These are phyloP conservation scores for Artemisia argyi DNA, from an alignment of 129 eudicot genomes.

Conservation along the genomic window DNA sequence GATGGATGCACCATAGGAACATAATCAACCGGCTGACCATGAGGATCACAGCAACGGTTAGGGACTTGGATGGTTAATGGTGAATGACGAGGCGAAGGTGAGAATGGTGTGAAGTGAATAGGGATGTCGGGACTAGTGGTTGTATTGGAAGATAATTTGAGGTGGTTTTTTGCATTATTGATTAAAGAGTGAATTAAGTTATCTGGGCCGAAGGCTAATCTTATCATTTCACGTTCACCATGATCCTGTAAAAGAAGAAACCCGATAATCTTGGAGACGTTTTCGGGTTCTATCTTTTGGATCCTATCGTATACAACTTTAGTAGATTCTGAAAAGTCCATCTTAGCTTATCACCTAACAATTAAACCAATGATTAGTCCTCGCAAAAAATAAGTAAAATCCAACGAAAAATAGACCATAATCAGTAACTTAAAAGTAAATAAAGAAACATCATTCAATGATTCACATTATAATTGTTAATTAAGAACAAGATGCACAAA, in stretches of 20 bases:
- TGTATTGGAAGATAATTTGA: slow-evolving; percentile 38
- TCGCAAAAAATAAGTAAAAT: background rate
- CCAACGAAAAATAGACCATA: background rate
- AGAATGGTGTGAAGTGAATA: slow-evolving; percentile 40
- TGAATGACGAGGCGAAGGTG: slow-evolving; percentile 39
- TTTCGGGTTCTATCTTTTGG: slow-evolving; percentile 53
- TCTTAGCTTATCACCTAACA: slow-evolving; percentile 33
- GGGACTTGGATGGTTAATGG: slow-evolving; percentile 40
- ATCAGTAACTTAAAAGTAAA: background rate
- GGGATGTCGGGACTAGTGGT: slow-evolving; percentile 38
- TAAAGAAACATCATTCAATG: background rate
- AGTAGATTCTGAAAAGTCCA: slow-evolving; percentile 54
- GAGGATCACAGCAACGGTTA: slow-evolving; percentile 40
- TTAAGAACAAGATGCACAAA: slow-evolving; percentile 12
- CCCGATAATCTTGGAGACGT: slow-evolving; percentile 54
- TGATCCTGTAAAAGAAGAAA: slow-evolving; percentile 51
- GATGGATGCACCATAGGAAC: slow-evolving; percentile 34
- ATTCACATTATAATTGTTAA: background rate
- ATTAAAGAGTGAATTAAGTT: slow-evolving; percentile 38
- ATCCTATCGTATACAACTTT: slow-evolving; percentile 47
- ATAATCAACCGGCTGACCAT: slow-evolving; percentile 43
- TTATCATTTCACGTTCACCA: slow-evolving; percentile 54
- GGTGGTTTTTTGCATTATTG: slow-evolving; percentile 35
- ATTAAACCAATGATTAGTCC: slow-evolving; percentile 11
- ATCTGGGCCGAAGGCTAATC: slow-evolving; percentile 62